These are phyloP conservation scores for Forsythia viridissima DNA, from an alignment of 257 asterid genomes.

Conservation along the genomic window DNA sequence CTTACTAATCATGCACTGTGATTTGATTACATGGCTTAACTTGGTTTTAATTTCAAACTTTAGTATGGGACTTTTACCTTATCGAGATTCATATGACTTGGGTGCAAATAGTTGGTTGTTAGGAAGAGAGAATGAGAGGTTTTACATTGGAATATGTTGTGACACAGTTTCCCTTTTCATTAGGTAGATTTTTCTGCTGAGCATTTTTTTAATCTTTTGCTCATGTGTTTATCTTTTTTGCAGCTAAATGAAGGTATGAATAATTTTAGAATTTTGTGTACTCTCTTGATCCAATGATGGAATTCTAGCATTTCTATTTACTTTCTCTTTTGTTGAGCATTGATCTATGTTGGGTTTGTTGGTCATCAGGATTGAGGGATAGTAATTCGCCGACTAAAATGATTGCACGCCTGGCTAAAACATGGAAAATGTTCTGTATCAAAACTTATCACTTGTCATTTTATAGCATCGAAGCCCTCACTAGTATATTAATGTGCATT, in stretches of 20 bases:
- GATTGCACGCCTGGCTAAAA: neutral
- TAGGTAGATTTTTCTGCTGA: neutral
- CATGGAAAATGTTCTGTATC: neutral
- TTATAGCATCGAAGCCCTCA: neutral
- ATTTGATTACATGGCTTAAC: conserved; percentile 5
- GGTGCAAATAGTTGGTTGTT: neutral
- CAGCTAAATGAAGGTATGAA: too few relatives aligned
- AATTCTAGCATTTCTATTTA: neutral
- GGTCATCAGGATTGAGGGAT: neutral
- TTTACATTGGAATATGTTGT: neutral
- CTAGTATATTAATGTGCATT: neutral
- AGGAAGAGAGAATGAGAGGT: too few relatives aligned
- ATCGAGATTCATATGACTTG: neutral
- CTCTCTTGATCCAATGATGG: neutral
- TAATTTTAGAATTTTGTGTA: too few relatives aligned
- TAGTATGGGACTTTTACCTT: neutral
- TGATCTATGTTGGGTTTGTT: neutral
- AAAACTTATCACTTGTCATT: neutral
- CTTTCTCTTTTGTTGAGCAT: too few relatives aligned
- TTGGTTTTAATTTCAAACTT: neutral
- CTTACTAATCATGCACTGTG: neutral
- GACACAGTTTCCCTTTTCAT: too few relatives aligned
- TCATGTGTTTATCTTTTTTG: too few relatives aligned
- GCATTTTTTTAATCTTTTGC: neutral
- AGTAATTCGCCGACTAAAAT: neutral